A percentile compares a stretch with the other conserved stretches of the same genome.
These are phyloP conservation scores for Rhizopogon salebrosus DNA, from an alignment of 768 basidiomycete species.

Conservation along the genomic window DNA sequence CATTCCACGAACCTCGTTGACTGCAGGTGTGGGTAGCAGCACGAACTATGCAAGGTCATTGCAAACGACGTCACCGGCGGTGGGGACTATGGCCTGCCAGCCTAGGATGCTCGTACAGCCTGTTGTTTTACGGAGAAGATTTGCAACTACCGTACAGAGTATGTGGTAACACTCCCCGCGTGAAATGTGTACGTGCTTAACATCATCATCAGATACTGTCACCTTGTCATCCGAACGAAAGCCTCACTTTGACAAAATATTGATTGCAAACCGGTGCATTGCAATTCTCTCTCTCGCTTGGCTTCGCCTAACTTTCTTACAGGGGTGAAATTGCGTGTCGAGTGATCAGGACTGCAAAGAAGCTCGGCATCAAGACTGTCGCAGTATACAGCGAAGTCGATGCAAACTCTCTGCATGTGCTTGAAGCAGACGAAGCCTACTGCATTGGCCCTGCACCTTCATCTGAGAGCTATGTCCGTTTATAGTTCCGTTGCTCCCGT, in stretches of 20 bases:
- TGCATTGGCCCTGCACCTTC: constrained; percentile 92
- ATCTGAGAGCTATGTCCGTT: constrained; percentile 80
- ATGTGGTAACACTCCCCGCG: background rate
- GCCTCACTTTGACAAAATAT: constrained; percentile 84
- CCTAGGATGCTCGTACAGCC: background rate
- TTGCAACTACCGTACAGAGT: constrained; percentile 16
- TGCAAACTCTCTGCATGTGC: constrained; percentile 73
- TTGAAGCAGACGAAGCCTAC: constrained; percentile 85
- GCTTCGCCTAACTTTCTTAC: background rate
- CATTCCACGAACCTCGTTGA: background rate
- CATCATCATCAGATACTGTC: background rate
- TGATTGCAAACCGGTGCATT: constrained; percentile 80
- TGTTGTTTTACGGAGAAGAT: constrained; percentile 4
- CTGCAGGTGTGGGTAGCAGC: background rate
- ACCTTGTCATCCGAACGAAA: constrained; percentile 15
- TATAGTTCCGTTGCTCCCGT: background rate
- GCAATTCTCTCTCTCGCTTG: background rate
- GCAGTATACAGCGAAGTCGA: constrained; percentile 92
- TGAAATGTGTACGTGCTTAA: background rate
- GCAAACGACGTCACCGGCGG: background rate
- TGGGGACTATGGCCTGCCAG: background rate
- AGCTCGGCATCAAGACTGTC: constrained; percentile 86
- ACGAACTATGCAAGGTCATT: background rate
- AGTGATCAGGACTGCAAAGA: constrained; percentile 85
- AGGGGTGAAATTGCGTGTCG: constrained; percentile 97